These are phyloP conservation scores for Aspergillus pseudoterreus DNA, from an alignment of 2,329 filamentous ascomycete genomes.

Conservation along the genomic window DNA sequence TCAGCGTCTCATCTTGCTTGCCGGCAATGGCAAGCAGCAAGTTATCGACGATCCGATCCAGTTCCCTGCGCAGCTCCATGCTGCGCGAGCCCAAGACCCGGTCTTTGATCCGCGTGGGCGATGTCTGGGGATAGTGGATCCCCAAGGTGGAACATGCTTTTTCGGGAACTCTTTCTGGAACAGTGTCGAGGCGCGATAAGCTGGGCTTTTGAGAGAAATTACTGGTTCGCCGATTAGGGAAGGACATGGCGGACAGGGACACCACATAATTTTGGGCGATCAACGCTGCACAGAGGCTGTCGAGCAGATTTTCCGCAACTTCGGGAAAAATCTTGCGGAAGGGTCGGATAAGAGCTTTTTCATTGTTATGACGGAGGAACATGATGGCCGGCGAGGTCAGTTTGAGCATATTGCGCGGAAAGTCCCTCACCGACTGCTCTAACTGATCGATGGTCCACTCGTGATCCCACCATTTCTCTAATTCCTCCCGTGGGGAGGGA, in stretches of 20 bases:
- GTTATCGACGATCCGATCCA: slow-evolving; percentile 36
- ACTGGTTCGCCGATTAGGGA: slow-evolving; percentile 21
- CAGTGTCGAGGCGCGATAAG: slow-evolving; percentile 25
- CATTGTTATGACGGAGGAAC: slow-evolving; percentile 35
- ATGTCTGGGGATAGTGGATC: slow-evolving; percentile 25
- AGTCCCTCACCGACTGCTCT: slow-evolving; percentile 34
- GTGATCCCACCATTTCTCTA: slow-evolving; percentile 34
- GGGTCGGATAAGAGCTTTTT: slow-evolving; percentile 30
- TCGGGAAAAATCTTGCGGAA: slow-evolving; percentile 36
- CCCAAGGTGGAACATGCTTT: slow-evolving; percentile 32
- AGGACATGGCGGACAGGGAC: slow-evolving; percentile 29
- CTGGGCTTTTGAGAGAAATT: slow-evolving; percentile 14
- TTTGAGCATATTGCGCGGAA: slow-evolving; percentile 31
- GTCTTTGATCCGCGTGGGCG: slow-evolving; percentile 26
- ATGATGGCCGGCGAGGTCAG: slow-evolving; percentile 39
- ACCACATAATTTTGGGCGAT: slow-evolving; percentile 37
- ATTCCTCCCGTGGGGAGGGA: slow-evolving; percentile 24
- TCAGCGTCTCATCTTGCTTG: slow-evolving; percentile 32
- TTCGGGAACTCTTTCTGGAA: slow-evolving; percentile 33
- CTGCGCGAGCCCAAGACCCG: slow-evolving; percentile 28
- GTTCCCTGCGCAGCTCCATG: slow-evolving; percentile 25
- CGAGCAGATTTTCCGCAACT: slow-evolving; percentile 30
- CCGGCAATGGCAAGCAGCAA: slow-evolving; percentile 35
- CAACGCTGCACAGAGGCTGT: slow-evolving; percentile 34
- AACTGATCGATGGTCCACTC: slow-evolving; percentile 40